These are phyloP conservation scores for Penicillium sp. DNA, from an alignment of 2,329 filamentous ascomycete species.

Conservation along the genomic window DNA sequence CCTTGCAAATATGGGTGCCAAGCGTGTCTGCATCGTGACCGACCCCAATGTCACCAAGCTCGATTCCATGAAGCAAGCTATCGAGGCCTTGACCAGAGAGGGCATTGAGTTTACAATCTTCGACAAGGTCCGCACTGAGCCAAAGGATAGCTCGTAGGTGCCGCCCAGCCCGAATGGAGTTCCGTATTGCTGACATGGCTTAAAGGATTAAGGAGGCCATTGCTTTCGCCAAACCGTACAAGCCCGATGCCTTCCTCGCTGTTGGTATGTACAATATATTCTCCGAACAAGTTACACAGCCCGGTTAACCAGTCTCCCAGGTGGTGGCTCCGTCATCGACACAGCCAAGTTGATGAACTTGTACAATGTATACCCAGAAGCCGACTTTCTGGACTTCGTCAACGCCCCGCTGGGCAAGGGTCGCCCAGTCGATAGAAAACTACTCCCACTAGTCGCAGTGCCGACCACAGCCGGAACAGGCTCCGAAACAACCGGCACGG, in stretches of 20 bases:
- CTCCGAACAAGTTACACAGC: background rate
- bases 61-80: conserved; percentile 82
- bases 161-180: background rate
- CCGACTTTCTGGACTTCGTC: conserved; percentile 95
- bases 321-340: conserved; percentile 90
- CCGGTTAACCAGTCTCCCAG: conserved; percentile 19
- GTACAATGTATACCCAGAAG: conserved; percentile 84
- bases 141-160: conserved; percentile 83
- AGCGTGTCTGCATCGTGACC: conserved; percentile 87
- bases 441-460: conserved; percentile 74
- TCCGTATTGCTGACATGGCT: background rate
- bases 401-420: conserved; percentile 90
- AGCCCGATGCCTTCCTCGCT: conserved; percentile 84
- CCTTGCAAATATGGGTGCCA: conserved; percentile 81
- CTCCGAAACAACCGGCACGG: conserved; percentile 93
- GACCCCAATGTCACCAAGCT: conserved; percentile 76
- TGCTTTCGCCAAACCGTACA: conserved; percentile 72
- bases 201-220: conserved; percentile 81
- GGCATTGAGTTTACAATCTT: conserved; percentile 78
- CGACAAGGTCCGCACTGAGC: conserved; percentile 76
- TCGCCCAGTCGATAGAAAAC: conserved; percentile 63
- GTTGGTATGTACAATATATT: conserved; percentile 55
- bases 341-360: conserved; percentile 99
- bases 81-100: conserved; percentile 72
- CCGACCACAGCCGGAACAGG: conserved; percentile 84